Percentiles rank a stretch among this genome's conserved stretches.
Evolutionary conservation across 2,329 filamentous ascomycete species (phyloP).

Genomic region (Lasiodiplodia theobromae): DNA sequence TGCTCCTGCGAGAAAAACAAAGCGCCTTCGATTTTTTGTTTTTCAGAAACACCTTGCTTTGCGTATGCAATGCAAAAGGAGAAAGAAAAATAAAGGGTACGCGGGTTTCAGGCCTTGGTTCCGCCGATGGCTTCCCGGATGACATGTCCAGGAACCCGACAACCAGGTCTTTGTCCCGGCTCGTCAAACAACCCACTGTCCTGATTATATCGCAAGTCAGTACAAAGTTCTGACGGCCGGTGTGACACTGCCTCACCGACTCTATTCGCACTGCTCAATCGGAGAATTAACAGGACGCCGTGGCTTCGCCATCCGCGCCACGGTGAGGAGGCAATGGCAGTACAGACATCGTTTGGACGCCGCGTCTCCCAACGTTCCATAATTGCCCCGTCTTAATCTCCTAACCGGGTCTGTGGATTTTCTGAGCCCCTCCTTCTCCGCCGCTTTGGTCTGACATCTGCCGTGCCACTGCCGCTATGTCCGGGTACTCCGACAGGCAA

Average conservation of each 20-base stretch:
- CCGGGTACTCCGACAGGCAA: background rate
- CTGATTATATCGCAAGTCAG: background rate
- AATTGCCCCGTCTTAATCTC: constrained; percentile 6
- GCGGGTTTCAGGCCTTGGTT: background rate
- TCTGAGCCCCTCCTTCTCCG: constrained; percentile 7
- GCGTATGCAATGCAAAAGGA: background rate
- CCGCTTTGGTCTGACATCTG: constrained; percentile 26
- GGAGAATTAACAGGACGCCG: constrained; percentile 27
- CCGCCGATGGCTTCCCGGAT: background rate
- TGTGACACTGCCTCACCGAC: constrained; percentile 20
- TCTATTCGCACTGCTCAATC: constrained; percentile 18
- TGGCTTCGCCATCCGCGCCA: constrained; percentile 7
- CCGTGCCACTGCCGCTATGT: constrained; percentile 13
- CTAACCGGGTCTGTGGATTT: constrained; percentile 25
- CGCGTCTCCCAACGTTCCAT: constrained; percentile 4
- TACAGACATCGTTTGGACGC: constrained; percentile 15
- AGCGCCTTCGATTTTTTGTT: background rate
- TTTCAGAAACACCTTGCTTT: constrained; percentile 4
- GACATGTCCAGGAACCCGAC: background rate
- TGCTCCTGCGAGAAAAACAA: background rate
- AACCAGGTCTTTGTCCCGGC: constrained; percentile 20
- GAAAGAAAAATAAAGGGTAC: background rate
- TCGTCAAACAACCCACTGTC: constrained; percentile 5
- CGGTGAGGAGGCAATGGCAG: background rate
- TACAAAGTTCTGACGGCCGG: constrained; percentile 24